Evolutionary conservation across 129 eudicot genomes (phyloP).

Genomic region (Oenanthe sinensis): DNA sequence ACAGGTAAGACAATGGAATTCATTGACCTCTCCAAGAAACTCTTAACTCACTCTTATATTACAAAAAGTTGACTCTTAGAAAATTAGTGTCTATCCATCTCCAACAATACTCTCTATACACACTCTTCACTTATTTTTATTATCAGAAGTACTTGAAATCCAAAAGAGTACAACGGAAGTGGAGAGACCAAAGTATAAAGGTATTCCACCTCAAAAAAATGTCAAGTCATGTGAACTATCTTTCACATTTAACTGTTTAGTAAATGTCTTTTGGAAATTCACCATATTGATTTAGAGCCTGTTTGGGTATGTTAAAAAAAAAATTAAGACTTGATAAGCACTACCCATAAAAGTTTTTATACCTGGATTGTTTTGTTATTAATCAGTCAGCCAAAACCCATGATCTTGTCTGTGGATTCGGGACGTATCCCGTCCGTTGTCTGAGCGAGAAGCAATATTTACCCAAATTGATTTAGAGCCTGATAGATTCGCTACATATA

Average conservation of each 20-base stretch:
- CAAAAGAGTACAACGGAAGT: too few species aligned
- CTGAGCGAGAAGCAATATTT: neutral
- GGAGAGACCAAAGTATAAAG: neutral
- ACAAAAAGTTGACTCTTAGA: too few species aligned
- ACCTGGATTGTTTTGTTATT: neutral
- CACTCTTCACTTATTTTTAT: too few species aligned
- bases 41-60: too few species aligned
- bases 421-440: neutral
- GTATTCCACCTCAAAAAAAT: neutral
- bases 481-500: neutral
- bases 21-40: neutral
- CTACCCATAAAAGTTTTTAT: neutral
- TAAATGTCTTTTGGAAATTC: too few species aligned
- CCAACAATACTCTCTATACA: too few species aligned
- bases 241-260: neutral
- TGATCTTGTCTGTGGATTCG: neutral
- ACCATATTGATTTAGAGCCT: too few species aligned
- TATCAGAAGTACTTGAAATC: too few species aligned
- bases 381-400: neutral
- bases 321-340: neutral
- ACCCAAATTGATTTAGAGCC: too few species aligned
- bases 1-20: neutral
- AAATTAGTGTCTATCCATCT: too few species aligned
- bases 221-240: neutral
- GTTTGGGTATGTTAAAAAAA: too few species aligned